phyloP scores from a whole-genome alignment of 2,329 filamentous ascomycete genomes.

The Diaporthe eres region DNA sequence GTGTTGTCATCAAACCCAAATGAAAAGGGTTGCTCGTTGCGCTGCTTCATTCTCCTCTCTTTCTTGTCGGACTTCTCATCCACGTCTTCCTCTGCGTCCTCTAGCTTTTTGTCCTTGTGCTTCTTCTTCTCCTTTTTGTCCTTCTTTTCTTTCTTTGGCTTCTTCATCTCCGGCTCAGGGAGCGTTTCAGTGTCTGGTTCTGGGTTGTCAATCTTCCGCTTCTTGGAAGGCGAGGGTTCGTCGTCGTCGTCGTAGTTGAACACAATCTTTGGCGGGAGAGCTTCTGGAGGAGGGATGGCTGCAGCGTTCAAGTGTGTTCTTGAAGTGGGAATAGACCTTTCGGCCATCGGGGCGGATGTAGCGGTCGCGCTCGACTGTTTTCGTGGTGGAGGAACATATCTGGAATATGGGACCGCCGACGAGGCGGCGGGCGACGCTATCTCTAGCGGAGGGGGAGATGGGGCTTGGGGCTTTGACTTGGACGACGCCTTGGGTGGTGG shows the following conservation, averaged over 20 bases:
- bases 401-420: slow-evolving; percentile 40
- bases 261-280: slow-evolving; percentile 42
- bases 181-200: slow-evolving; percentile 15
- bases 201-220: slow-evolving; percentile 37
- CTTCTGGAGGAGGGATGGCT: slow-evolving; percentile 37
- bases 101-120: slow-evolving; percentile 46
- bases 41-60: slow-evolving; percentile 64
- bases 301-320: slow-evolving; percentile 40
- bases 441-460: slow-evolving; percentile 18
- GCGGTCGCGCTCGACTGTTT: background rate
- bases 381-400: slow-evolving; percentile 41
- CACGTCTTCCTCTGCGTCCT: slow-evolving; percentile 45
- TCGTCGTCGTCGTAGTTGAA: slow-evolving; percentile 45
- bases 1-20: background rate
- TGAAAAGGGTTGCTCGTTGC: background rate
- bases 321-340: slow-evolving; percentile 21
- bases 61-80: slow-evolving; percentile 64
- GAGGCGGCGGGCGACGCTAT: slow-evolving; percentile 45
- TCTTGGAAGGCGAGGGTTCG: slow-evolving; percentile 38
- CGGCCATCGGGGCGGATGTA: background rate
- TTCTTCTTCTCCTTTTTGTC: slow-evolving; percentile 53
- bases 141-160: slow-evolving; percentile 46
- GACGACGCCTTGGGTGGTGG: slow-evolving; percentile 51
- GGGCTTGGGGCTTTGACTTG: slow-evolving; percentile 37
- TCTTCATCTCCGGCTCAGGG: slow-evolving; percentile 44